Percentiles rank a stretch among this genome's conserved stretches.
phyloP scores from a whole-genome alignment of 148 eudicot species.

The Camellia lanceoleosa region DNA sequence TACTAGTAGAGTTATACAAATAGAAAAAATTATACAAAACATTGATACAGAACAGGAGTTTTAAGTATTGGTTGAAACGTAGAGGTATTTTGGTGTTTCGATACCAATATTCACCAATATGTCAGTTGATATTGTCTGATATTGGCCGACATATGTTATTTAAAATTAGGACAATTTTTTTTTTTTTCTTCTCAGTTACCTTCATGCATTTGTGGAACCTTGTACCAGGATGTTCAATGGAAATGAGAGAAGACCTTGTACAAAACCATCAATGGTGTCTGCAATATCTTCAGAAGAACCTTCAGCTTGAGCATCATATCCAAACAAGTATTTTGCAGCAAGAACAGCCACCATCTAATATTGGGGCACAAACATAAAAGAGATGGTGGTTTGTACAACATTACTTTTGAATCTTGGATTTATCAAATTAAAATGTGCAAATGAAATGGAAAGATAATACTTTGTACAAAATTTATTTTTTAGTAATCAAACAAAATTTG shows the following conservation, averaged over 20 bases:
- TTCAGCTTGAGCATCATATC: conserved; percentile 6
- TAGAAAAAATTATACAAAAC: no score
- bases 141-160: no score
- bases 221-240: conserved; percentile 23
- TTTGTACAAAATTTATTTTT: no score
- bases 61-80: no score
- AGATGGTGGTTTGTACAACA: not conserved
- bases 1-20: no score
- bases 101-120: no score
- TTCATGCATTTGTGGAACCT: conserved; percentile 23
- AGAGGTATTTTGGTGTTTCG: no score
- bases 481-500: no score
- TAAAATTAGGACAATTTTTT: not conserved
- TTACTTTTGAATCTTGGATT: not conserved
- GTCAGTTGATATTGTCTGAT: no score
- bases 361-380: not conserved
- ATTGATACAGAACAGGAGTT: no score
- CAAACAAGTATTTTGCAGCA: conserved; percentile 16
- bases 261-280: conserved; percentile 5
- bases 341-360: conserved; percentile 16
- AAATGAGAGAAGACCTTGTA: conserved; percentile 17
- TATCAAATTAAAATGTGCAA: no score
- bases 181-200: not conserved
- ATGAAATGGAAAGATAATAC: no score
- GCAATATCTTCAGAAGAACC: conserved; percentile 12